Conservation (phyloP, 2,329 filamentous ascomycete species). For the Eutypa lata region DNA sequence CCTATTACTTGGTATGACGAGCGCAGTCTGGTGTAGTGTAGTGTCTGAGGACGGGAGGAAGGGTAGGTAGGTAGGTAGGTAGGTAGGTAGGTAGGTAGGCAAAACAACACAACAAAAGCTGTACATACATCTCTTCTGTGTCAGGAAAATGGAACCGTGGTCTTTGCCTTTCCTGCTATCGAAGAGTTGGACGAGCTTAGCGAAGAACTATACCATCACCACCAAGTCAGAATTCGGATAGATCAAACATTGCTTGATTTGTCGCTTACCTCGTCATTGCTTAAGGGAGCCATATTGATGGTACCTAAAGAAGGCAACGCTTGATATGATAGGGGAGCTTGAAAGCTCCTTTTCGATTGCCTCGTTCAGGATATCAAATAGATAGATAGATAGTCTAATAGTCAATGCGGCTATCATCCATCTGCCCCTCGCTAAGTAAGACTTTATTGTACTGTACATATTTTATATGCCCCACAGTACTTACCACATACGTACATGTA, state of each 20-base stretch:
- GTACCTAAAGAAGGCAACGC: too few relatives aligned
- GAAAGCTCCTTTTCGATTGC: neutral
- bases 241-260: neutral
- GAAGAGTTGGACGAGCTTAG: slow-evolving; percentile 65
- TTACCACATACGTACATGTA: slow-evolving; percentile 5
- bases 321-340: too few relatives aligned
- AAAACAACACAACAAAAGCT: too few relatives aligned
- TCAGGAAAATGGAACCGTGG: slow-evolving; percentile 71
- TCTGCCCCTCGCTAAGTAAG: slow-evolving; percentile 4
- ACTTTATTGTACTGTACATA: neutral
- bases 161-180: slow-evolving; percentile 62
- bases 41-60: neutral
- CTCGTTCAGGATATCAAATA: neutral
- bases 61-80: too few relatives aligned
- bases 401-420: neutral
- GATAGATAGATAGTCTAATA: too few relatives aligned
- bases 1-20: too few relatives aligned
- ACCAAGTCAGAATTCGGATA: too few relatives aligned
- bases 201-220: slow-evolving; percentile 63
- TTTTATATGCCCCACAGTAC: neutral
- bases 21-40: too few relatives aligned
- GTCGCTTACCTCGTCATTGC: slow-evolving; percentile 55
- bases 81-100: too few relatives aligned
- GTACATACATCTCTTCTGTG: slow-evolving; percentile 72
- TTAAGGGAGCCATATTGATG: slow-evolving; percentile 46